Percentiles rank a stretch among this genome's conserved stretches.
Conservation (phyloP, 441 rosid genomes). For the Pelargonium exstipulatum region DNA sequence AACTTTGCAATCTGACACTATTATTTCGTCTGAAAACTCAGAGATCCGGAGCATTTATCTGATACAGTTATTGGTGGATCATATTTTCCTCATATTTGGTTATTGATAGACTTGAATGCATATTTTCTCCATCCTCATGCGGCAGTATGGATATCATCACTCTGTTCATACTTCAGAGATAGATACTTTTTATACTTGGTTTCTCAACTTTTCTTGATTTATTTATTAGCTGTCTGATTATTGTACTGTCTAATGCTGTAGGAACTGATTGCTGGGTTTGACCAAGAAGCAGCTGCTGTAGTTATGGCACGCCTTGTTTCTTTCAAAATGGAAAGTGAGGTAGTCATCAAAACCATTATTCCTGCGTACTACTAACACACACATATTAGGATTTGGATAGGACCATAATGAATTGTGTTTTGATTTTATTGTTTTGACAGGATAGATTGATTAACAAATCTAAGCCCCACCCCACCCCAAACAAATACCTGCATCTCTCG, state of each 20-base stretch:
- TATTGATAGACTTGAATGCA: neutral
- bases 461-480: too few species aligned
- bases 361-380: too few species aligned
- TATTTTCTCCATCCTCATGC: neutral
- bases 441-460: too few species aligned
- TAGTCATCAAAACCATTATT: constrained; percentile 22
- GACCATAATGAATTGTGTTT: too few species aligned
- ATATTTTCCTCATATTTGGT: neutral
- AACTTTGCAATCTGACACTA: neutral
- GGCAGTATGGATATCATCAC: neutral
- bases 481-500: too few species aligned
- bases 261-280: constrained; percentile 92
- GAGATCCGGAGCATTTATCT: neutral
- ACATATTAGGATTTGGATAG: too few species aligned
- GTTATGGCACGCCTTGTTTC: constrained; percentile 85
- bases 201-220: constrained; percentile 2
- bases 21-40: neutral
- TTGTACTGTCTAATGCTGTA: constrained; percentile 27
- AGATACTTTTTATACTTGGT: neutral
- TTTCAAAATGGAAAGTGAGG: constrained; percentile 97
- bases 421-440: neutral
- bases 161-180: neutral
- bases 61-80: neutral
- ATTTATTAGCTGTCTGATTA: constrained; percentile 14
- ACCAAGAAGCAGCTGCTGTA: constrained; percentile 99